phyloP scores from a whole-genome alignment of 352 stramenopile species.

The Globisporangium iwayamae region DNA sequence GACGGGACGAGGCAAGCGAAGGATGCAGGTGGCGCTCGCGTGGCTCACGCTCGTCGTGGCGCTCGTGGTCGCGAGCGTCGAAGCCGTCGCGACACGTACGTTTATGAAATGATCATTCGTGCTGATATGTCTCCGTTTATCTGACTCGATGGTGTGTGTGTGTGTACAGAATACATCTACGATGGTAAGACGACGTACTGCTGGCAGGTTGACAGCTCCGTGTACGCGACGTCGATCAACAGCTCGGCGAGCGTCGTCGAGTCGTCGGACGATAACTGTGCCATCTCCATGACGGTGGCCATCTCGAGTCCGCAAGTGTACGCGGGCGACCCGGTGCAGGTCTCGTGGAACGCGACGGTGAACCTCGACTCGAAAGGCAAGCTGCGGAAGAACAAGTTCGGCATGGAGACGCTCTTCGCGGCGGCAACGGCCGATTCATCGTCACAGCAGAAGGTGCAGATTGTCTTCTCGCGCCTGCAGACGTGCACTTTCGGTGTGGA shows the following conservation, averaged over 20 bases:
- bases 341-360: constrained; percentile 65
- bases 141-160: neutral
- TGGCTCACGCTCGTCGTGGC: constrained; percentile 15
- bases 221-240: constrained; percentile 50
- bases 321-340: constrained; percentile 50
- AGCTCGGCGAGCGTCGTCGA: constrained; percentile 30
- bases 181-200: constrained; percentile 57
- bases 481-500: constrained; percentile 38
- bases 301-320: constrained; percentile 43
- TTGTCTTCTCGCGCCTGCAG: constrained; percentile 54
- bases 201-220: constrained; percentile 52
- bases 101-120: neutral
- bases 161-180: constrained; percentile 17
- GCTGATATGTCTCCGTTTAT: neutral
- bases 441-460: constrained; percentile 47
- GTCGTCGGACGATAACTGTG: constrained; percentile 43
- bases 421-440: constrained; percentile 43
- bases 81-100: constrained; percentile 11
- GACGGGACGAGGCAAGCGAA: constrained; percentile 2
- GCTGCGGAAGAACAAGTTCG: constrained; percentile 46
- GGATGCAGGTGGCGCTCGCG: constrained; percentile 9
- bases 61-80: constrained; percentile 12
- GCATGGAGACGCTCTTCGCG: constrained; percentile 32
- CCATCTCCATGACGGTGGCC: constrained; percentile 43
- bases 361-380: constrained; percentile 27